Evolutionary conservation across 2,329 filamentous ascomycete species (phyloP), one percentile per base, ranked within the genome.

Genomic region (Apiospora arundinis): DNA sequence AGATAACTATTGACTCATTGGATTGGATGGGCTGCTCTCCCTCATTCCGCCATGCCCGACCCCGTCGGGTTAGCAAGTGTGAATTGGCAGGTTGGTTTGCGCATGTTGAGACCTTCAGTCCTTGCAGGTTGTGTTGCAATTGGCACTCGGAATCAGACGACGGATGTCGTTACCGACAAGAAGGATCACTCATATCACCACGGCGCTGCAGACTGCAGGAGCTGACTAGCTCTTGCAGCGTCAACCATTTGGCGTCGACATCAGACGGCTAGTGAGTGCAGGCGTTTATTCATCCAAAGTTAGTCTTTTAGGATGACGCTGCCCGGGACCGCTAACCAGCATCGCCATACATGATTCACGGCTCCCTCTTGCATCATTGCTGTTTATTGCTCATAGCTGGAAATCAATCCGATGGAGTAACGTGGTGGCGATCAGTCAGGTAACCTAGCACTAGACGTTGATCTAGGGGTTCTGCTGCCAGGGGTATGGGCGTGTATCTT

Each of bases 101-200:
- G 25, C 16, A 60, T 60, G 52, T 60, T 32, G 1, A 32, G 52
- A 60, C 25, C 52, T 60, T 60, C 52, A 28, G 52, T 60, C 52
- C 52, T 60, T 60, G 52, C 52, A 60, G 52, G 52, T 60, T 37
- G 52, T 37, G 52, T 60, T 60, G 52, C 52, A 63, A 63, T 63
- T 60, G 52, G 52, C 21, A 60, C 52, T 37, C 37, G 52, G 14
- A 12, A 63, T 63, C 56, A 63, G 56, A 63, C 56, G 32, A 63
- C 56, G 56, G 56, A 63, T 40, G 32, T n/a, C 56, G 32, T 63
- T 63, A 63, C 56, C 56, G 56, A 63, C 28, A 40, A 63, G 32
- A 63, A 40, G 56, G 56, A 28, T 23, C 56, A 21, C 32, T 63
- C 37, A 7, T 32, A 63, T 40, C 32, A 63, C 56, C 56, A 40